Percentiles rank a stretch among this genome's conserved stretches.
phyloP scores from a whole-genome alignment of 306 rosid genomes.

The Ceratonia siliqua region DNA sequence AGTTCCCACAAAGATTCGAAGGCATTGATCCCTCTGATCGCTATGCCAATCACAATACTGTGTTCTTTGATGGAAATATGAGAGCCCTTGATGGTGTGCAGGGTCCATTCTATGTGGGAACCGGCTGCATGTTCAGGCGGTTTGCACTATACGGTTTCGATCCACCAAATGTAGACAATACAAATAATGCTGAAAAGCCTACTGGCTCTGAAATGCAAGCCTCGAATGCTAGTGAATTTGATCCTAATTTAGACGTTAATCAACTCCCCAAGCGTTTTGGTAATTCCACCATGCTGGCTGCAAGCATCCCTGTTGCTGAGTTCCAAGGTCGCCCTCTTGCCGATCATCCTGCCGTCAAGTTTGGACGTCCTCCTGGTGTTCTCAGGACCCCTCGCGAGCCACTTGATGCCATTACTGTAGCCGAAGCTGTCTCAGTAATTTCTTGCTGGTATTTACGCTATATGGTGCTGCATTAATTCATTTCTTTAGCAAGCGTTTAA shows the following conservation, averaged over 20 bases:
- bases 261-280: slow-evolving; percentile 81
- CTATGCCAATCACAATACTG: slow-evolving; percentile 57
- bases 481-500: no score
- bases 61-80: slow-evolving; percentile 63
- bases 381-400: slow-evolving; percentile 78
- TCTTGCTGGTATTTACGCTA: slow-evolving; percentile 70
- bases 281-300: slow-evolving; percentile 67
- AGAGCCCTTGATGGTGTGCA: slow-evolving; percentile 61
- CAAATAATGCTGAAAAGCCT: background rate
- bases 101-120: slow-evolving; percentile 92
- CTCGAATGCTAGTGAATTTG: slow-evolving; percentile 55
- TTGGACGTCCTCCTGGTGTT: slow-evolving; percentile 72
- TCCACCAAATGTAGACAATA: slow-evolving; percentile 56
- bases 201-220: slow-evolving; percentile 42
- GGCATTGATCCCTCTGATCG: slow-evolving; percentile 64
- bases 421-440: slow-evolving; percentile 80
- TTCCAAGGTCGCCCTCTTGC: slow-evolving; percentile 84
- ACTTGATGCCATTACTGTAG: slow-evolving; percentile 74
- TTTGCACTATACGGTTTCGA: slow-evolving; percentile 85
- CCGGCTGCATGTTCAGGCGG: slow-evolving; percentile 85
- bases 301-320: slow-evolving; percentile 68
- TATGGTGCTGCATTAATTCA: background rate
- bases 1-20: slow-evolving; percentile 64
- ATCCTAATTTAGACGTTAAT: slow-evolving; percentile 65
- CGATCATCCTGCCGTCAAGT: slow-evolving; percentile 72